Evolutionary conservation across 2,329 filamentous ascomycete genomes (phyloP), one percentile per base, ranked within the genome.

Genomic region (Dothideomycetes sp.): DNA sequence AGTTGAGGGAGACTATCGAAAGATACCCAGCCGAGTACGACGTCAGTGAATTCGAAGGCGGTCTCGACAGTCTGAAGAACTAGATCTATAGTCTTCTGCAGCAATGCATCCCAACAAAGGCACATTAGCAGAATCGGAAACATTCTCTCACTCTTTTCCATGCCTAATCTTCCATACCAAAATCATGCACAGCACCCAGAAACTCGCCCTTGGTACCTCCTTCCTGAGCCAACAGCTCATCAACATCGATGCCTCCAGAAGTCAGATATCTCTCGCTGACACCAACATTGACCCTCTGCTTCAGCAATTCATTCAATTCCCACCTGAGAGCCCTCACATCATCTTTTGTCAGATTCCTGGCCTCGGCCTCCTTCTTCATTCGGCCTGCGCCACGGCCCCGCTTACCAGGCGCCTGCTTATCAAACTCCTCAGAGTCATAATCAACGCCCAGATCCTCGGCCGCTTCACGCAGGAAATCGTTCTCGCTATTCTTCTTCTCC

Each of bases 21-120:
- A 79, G 73, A 51, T 98, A 96, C 64, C 88, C 89, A 0, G 78
- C 84, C 27, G 91, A 98, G 67, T 98, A 98, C 61, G 87, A 96
- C 60, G 56, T 91, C 35, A 70, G 69, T 12, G 76, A 79, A 48
- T 86, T 76, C 60, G 83, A 94, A 47, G 84, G 76, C 3, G 87
- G 86, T 0, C 69, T 78, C 43, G 71, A 75, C 32, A 79, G 77
- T 12, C 54, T 88, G 56, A 69, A 64, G 52, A 37, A 24, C 5
- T 41, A 41, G 34, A 5, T 27, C 15, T 11, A 11, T 4, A 33
- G n/a, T n/a, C n/a, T n/a, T n/a, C n/a, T n/a, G n/a, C 4, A 18
- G 27, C 11, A 29, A 15, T 32, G 5, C 7, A 35, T 3, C 3
- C 31, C 11, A 34, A 35, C 4, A 34, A 35, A 27, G 19, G 19